A percentile compares a stretch with the other conserved stretches of the same genome.
Evolutionary conservation across 345 rosid species (phyloP).

Genomic region (Punica granatum): DNA sequence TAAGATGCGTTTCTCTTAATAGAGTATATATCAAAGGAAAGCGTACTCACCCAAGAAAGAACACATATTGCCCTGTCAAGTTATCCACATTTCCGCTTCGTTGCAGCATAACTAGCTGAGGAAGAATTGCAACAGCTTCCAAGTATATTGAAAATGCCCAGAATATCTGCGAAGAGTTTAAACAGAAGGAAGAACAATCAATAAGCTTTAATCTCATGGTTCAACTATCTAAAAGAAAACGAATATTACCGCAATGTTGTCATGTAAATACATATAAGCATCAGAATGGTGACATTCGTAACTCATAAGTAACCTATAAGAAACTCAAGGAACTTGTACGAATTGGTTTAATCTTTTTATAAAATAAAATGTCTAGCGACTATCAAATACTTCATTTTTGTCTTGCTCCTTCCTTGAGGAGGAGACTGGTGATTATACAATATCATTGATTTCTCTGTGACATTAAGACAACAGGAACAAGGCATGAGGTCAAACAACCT

Average conservation of each 20-base stretch:
- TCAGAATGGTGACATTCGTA: background rate
- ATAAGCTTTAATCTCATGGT: background rate
- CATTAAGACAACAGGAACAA: background rate
- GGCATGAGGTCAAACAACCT: background rate
- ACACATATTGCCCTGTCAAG: constrained; percentile 87
- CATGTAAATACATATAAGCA: background rate
- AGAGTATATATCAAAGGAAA: background rate
- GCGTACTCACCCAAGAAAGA: constrained; percentile 79
- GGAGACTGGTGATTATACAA: background rate
- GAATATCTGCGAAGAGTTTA: constrained; percentile 37
- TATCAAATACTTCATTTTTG: background rate
- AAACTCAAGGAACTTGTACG: background rate
- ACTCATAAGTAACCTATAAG: background rate
- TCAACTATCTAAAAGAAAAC: background rate
- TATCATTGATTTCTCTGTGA: background rate
- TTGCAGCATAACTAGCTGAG: constrained; percentile 83
- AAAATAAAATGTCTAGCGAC: background rate
- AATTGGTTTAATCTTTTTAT: background rate
- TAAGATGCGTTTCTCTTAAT: background rate
- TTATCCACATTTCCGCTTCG: constrained; percentile 95
- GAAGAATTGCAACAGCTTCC: constrained; percentile 96
- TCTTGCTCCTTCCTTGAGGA: background rate
- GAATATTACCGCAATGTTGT: background rate
- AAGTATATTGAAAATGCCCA: constrained; percentile 94
- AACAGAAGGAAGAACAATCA: background rate